phyloP scores from a whole-genome alignment of 768 basidiomycete genomes.

The Cytidiella melzeri region DNA sequence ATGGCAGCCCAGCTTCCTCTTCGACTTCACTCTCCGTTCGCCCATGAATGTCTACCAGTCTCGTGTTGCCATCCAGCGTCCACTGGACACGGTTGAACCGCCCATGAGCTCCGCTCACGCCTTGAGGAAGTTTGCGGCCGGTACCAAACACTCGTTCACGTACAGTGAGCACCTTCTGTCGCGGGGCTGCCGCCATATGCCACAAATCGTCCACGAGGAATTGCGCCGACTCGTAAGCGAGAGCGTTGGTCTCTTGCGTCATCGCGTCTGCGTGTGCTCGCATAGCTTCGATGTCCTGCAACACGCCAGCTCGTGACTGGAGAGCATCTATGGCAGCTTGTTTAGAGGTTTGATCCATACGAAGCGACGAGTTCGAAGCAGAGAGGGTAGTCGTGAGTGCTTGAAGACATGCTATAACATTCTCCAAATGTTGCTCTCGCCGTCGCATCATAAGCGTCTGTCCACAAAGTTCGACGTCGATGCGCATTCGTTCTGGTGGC shows the following conservation, averaged over 20 bases:
- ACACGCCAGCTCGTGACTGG: conserved; percentile 38
- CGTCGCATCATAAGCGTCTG: conserved; percentile 65
- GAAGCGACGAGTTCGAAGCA: conserved; percentile 48
- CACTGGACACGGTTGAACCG: conserved; percentile 62
- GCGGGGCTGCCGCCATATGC: conserved; percentile 53
- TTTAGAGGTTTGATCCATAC: conserved; percentile 52
- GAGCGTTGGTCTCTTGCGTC: conserved; percentile 56
- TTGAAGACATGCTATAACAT: conserved; percentile 55
- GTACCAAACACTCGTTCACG: conserved; percentile 66
- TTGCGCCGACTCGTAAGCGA: conserved; percentile 68
- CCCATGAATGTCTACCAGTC: conserved; percentile 61
- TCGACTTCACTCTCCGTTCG: conserved; percentile 74
- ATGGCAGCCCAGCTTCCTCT: conserved; percentile 47
- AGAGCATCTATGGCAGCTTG: conserved; percentile 40
- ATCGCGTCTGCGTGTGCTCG: conserved; percentile 45
- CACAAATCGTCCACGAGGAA: conserved; percentile 61
- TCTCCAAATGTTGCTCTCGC: conserved; percentile 60
- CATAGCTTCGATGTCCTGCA: conserved; percentile 47
- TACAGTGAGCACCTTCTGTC: conserved; percentile 57
- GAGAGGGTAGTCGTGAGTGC: conserved; percentile 52
- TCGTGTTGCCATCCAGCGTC: conserved; percentile 57
- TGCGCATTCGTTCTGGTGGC: conserved; percentile 58
- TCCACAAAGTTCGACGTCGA: conserved; percentile 75
- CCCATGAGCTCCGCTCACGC: conserved; percentile 52
- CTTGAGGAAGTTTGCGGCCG: conserved; percentile 45